Conservation (phyloP, 208 protist species). For the Trichomonas gallinae region DNA sequence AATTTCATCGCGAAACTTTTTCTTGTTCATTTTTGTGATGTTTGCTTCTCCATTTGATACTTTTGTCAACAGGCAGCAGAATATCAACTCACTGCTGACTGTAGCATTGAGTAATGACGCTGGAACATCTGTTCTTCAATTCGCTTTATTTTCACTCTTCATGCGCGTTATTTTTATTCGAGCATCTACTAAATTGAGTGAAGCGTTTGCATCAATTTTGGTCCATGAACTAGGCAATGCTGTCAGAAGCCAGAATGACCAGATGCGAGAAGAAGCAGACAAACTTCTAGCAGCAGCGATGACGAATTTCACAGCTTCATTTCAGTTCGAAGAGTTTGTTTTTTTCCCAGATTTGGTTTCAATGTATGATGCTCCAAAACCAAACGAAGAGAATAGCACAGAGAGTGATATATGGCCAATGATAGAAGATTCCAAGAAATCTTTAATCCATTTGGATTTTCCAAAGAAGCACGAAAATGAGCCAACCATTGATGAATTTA, state of each 20-base stretch:
- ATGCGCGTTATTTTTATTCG: background rate
- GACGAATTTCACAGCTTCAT: background rate
- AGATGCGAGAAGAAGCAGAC: background rate
- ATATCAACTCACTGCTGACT: background rate
- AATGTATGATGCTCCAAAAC: background rate
- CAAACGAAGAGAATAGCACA: too few species aligned
- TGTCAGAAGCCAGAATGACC: background rate
- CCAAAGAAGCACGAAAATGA: background rate
- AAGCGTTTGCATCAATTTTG: background rate
- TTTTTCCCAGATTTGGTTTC: background rate
- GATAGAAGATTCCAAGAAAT: background rate
- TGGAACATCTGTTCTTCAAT: background rate
- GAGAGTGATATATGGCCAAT: background rate
- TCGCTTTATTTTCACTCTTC: background rate
- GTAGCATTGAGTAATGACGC: background rate
- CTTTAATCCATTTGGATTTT: background rate
- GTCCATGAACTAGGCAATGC: background rate
- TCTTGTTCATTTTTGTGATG: background rate
- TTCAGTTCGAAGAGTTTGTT: background rate
- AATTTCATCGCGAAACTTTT: too few species aligned
- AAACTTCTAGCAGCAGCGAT: background rate
- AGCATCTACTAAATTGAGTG: background rate
- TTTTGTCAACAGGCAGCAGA: background rate
- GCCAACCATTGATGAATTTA: background rate
- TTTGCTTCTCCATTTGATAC: background rate